Conservation (phyloP, 257 asterid genomes). For the Lithospermum erythrorhizon region DNA sequence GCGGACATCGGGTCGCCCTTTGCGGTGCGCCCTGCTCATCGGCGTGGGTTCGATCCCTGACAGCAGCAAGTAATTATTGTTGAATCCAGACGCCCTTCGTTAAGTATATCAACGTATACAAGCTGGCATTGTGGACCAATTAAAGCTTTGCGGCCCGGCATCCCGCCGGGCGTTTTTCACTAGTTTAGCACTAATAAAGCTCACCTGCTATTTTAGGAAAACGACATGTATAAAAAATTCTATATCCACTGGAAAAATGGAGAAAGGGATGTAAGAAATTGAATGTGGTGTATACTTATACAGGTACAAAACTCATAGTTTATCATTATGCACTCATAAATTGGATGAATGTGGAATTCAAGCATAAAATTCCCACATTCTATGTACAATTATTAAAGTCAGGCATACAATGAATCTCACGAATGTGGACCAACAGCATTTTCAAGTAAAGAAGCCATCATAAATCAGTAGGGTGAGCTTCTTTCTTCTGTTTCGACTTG, state of each 20-base stretch:
- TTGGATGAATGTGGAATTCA: slow-evolving; percentile 13
- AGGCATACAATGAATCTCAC: slow-evolving; percentile 14
- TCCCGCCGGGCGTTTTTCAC: too few species aligned
- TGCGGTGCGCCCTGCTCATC: too few species aligned
- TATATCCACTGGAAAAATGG: background rate
- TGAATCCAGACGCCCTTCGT: too few species aligned
- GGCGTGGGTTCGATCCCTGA: too few species aligned
- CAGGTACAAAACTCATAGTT: background rate
- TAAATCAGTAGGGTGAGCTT: slow-evolving; percentile 68
- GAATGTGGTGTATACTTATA: background rate
- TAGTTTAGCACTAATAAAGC: too few species aligned
- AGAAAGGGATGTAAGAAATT: background rate
- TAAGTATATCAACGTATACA: too few species aligned
- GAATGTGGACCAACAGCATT: slow-evolving; percentile 10
- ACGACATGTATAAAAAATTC: too few species aligned
- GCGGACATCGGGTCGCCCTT: too few species aligned
- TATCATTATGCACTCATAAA: background rate
- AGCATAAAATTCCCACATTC: slow-evolving; percentile 16
- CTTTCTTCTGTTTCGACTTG: slow-evolving; percentile 64
- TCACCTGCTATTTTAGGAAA: too few species aligned
- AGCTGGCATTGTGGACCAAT: too few species aligned
- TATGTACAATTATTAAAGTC: slow-evolving; percentile 35
- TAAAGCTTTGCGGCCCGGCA: too few species aligned
- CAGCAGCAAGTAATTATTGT: too few species aligned
- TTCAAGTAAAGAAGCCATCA: slow-evolving; percentile 14